A percentile compares a stretch with the other conserved stretches of the same genome.
Conservation (phyloP, 2,329 filamentous ascomycete species). For the Penicillium hesseltinei region DNA sequence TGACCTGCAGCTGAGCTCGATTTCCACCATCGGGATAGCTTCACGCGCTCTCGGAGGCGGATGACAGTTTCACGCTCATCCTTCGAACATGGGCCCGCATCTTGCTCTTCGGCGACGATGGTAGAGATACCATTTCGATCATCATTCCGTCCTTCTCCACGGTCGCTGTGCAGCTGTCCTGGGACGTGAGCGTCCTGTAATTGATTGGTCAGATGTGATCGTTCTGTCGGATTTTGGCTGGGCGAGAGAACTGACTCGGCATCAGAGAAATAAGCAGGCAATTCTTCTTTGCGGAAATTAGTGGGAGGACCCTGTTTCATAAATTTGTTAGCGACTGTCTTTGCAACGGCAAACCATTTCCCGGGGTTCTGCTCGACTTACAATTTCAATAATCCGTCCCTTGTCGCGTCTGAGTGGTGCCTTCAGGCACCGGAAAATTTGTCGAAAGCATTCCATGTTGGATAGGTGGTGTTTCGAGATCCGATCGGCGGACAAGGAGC, state of each 20-base stretch:
- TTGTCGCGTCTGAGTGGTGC: slow-evolving; percentile 32
- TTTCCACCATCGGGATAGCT: slow-evolving; percentile 14
- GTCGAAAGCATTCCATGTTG: slow-evolving; percentile 39
- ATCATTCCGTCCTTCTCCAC: slow-evolving; percentile 30
- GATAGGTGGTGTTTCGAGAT: background rate
- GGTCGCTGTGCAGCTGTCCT: slow-evolving; percentile 30
- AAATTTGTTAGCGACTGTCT: slow-evolving; percentile 11
- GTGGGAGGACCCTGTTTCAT: slow-evolving; percentile 41
- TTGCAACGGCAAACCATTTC: background rate
- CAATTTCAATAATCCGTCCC: slow-evolving; percentile 37
- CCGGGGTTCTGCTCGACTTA: slow-evolving; percentile 19
- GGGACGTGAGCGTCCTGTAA: slow-evolving; percentile 36
- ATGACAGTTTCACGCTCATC: slow-evolving; percentile 29
- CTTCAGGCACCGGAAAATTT: slow-evolving; percentile 35
- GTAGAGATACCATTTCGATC: slow-evolving; percentile 25
- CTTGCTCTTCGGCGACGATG: slow-evolving; percentile 29
- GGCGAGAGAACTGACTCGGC: slow-evolving; percentile 36
- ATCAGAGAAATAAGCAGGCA: slow-evolving; percentile 40
- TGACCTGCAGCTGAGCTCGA: background rate
- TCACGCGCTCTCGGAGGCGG: slow-evolving; percentile 22
- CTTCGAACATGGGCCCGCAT: slow-evolving; percentile 31
- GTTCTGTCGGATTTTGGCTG: slow-evolving; percentile 15
- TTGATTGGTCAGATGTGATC: slow-evolving; percentile 28
- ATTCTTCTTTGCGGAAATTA: slow-evolving; percentile 45
- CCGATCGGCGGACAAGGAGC: background rate